Conservation (phyloP, 768 basidiomycete species). For the Leucogyrophana mollusca region DNA sequence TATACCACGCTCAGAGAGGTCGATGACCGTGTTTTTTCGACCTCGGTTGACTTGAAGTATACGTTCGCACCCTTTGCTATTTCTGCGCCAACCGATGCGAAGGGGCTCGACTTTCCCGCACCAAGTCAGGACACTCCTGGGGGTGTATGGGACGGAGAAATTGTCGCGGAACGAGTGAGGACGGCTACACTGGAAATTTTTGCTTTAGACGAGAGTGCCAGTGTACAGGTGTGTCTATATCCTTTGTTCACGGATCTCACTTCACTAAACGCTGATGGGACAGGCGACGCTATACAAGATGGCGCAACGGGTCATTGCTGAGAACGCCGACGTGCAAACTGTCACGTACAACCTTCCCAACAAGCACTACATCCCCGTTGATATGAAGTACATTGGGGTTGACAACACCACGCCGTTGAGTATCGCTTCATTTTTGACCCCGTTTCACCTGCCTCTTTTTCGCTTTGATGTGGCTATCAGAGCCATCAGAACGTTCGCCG, state of each 20-base stretch:
- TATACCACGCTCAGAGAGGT: conserved; percentile 87
- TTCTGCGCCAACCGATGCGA: conserved; percentile 46
- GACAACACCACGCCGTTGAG: conserved; percentile 69
- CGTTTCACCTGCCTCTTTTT: background rate
- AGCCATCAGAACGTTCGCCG: background rate
- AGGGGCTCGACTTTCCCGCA: conserved; percentile 48
- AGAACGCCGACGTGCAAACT: conserved; percentile 56
- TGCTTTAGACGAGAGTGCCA: conserved; percentile 85
- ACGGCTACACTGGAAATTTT: conserved; percentile 76
- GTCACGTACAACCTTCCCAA: conserved; percentile 85
- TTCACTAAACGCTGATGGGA: background rate
- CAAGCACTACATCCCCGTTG: conserved; percentile 91
- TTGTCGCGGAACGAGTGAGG: conserved; percentile 52
- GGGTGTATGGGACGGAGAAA: conserved; percentile 57
- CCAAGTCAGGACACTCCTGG: conserved; percentile 41
- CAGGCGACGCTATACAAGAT: conserved; percentile 94
- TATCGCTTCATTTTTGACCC: conserved; percentile 14
- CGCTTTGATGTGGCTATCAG: background rate
- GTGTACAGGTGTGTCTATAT: conserved; percentile 70
- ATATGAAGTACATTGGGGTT: conserved; percentile 70
- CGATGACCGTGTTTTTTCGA: conserved; percentile 87
- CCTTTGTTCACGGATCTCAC: conserved; percentile 1
- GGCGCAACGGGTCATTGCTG: conserved; percentile 67
- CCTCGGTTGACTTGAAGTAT: conserved; percentile 78
- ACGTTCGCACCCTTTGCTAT: conserved; percentile 53